A percentile compares a stretch with the other conserved stretches of the same genome.
These are phyloP conservation scores for Citrus unshiu DNA, from an alignment of 345 rosid species.

Conservation along the genomic window DNA sequence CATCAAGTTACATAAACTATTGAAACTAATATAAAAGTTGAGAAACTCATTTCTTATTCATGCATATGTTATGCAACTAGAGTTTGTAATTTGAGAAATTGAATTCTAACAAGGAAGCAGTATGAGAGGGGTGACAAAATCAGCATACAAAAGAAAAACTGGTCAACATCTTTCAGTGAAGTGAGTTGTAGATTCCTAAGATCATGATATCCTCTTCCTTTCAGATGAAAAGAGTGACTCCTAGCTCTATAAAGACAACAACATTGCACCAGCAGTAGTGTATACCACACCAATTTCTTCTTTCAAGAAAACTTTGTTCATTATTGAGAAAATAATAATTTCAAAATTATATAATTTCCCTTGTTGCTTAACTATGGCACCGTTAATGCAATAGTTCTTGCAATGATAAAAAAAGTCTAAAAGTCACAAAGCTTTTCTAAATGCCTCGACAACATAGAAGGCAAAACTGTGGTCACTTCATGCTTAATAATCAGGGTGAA, in stretches of 20 bases:
- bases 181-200: too few species aligned
- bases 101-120: not conserved
- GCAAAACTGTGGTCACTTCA: not conserved
- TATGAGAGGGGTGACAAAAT: not conserved
- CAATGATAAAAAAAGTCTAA: not conserved
- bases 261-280: too few species aligned
- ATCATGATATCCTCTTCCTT: too few species aligned
- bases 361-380: not conserved
- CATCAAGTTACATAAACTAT: not conserved
- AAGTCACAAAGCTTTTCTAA: not conserved
- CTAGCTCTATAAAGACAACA: too few species aligned
- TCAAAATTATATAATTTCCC: not conserved
- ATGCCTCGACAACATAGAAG: not conserved
- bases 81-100: not conserved
- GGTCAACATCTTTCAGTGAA: too few species aligned
- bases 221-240: too few species aligned
- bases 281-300: too few species aligned
- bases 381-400: not conserved
- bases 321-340: not conserved
- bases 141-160: not conserved
- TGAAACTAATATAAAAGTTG: not conserved
- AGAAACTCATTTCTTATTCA: not conserved
- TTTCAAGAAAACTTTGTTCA: not conserved
- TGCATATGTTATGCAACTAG: not conserved
- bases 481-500: not conserved